Evolutionary conservation across 2,329 filamentous ascomycete species (phyloP).

Genomic region (Penicillium janthinellum): DNA sequence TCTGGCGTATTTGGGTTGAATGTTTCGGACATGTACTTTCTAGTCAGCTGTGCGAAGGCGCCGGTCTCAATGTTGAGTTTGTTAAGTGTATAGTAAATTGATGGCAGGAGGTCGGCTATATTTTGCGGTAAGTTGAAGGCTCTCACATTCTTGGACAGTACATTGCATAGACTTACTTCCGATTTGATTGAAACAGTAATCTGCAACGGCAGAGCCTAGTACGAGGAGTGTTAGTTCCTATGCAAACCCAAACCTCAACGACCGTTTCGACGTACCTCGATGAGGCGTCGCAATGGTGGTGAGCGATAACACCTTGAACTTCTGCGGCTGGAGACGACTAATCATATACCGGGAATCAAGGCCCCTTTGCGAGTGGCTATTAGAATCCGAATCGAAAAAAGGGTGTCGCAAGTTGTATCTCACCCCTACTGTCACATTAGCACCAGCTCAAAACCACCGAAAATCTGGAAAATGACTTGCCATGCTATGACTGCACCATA

Average conservation of each 20-base stretch:
- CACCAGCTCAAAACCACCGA: background rate
- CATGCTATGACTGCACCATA: constrained; percentile 49
- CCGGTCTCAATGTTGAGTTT: constrained; percentile 59
- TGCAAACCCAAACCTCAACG: too few species aligned
- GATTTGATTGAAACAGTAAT: constrained; percentile 62
- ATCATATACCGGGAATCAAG: constrained; percentile 68
- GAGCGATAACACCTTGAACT: constrained; percentile 74
- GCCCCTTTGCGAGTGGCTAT: constrained; percentile 46
- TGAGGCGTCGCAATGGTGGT: constrained; percentile 66
- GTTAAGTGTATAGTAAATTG: constrained; percentile 58
- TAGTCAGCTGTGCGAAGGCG: constrained; percentile 64
- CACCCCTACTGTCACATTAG: constrained; percentile 35
- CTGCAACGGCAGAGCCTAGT: constrained; percentile 60
- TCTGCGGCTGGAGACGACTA: constrained; percentile 57
- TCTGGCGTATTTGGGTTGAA: constrained; percentile 64
- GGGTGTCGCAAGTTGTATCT: constrained; percentile 14
- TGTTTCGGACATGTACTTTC: constrained; percentile 57
- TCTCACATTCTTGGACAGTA: background rate
- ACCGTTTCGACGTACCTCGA: constrained; percentile 42
- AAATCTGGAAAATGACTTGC: constrained; percentile 29
- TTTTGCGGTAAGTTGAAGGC: constrained; percentile 26
- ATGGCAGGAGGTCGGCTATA: constrained; percentile 54
- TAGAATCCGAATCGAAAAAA: constrained; percentile 17
- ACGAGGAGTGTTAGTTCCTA: constrained; percentile 14
- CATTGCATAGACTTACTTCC: constrained; percentile 46